Percentiles rank a stretch among this genome's conserved stretches.
Conservation (phyloP, 139 green algal species). For the Zygnema cylindricum region DNA sequence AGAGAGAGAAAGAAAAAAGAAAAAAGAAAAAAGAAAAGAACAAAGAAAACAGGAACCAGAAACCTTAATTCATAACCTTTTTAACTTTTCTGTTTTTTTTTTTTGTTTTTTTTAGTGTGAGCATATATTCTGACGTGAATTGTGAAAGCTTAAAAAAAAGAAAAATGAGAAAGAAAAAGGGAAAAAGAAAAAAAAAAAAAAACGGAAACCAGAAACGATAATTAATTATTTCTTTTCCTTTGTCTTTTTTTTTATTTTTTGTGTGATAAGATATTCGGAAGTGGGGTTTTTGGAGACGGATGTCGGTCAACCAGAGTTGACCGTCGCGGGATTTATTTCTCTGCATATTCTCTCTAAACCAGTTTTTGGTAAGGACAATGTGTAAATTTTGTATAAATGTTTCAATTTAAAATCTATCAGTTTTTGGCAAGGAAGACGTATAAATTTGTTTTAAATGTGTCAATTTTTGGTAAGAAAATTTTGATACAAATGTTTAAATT, state of each 20-base stretch:
- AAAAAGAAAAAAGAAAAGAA: constrained; percentile 77
- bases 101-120: background rate
- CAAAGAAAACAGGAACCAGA: background rate
- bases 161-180: background rate
- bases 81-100: background rate
- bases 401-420: no score
- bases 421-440: no score
- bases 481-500: background rate
- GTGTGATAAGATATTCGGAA: constrained; percentile 35
- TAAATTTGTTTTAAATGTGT: no score
- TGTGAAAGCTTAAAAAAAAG: background rate
- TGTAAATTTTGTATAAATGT: background rate
- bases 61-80: background rate
- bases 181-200: background rate
- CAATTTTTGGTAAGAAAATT: no score
- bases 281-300: constrained; percentile 86
- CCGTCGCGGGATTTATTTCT: constrained; percentile 77
- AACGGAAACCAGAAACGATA: background rate
- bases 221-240: background rate
- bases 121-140: background rate
- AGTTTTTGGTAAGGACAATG: constrained; percentile 41
- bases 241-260: constrained; percentile 6
- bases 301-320: constrained; percentile 88
- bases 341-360: constrained; percentile 67
- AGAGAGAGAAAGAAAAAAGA: constrained; percentile 75